A percentile compares a stretch with the other conserved stretches of the same genome.
Conservation (phyloP, 1,284 basidiomycete species). For the Puccinia coronata region DNA sequence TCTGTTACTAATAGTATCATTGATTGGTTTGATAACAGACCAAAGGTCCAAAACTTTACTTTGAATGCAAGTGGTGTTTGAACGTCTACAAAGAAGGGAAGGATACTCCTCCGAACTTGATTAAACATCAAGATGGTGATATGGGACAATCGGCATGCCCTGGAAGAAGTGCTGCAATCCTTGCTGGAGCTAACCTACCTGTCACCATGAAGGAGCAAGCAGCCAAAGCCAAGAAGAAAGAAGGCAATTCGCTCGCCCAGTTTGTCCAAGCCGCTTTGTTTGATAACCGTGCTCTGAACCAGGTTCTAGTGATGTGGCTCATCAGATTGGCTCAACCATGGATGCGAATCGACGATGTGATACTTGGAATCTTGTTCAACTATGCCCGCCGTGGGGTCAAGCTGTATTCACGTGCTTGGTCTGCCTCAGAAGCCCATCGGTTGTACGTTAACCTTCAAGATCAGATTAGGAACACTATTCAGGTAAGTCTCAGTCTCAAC, state of each 20-base stretch:
- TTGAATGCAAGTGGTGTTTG: neutral
- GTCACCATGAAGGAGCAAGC: neutral
- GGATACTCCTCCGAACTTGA: neutral
- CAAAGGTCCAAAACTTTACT: neutral
- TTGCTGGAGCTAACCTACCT: neutral
- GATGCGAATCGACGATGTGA: slow-evolving; percentile 3
- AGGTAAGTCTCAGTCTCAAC: neutral
- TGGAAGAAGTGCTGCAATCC: neutral
- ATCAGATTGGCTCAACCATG: neutral
- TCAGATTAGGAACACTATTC: neutral
- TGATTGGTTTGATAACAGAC: neutral
- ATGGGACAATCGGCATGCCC: neutral
- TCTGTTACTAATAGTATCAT: neutral
- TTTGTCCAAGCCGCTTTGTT: neutral
- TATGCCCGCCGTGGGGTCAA: neutral
- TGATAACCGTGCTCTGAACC: too few species aligned
- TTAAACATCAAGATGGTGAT: neutral
- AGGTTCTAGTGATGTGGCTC: too few species aligned
- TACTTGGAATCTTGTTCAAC: neutral
- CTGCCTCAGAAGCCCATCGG: neutral
- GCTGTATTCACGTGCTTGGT: neutral
- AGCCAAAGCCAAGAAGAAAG: neutral
- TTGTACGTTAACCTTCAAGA: neutral
- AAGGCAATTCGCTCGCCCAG: neutral
- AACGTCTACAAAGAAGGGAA: neutral